These are phyloP conservation scores for Otatea glauca DNA, from an alignment of 176 grass and related monocot genomes.

Conservation along the genomic window DNA sequence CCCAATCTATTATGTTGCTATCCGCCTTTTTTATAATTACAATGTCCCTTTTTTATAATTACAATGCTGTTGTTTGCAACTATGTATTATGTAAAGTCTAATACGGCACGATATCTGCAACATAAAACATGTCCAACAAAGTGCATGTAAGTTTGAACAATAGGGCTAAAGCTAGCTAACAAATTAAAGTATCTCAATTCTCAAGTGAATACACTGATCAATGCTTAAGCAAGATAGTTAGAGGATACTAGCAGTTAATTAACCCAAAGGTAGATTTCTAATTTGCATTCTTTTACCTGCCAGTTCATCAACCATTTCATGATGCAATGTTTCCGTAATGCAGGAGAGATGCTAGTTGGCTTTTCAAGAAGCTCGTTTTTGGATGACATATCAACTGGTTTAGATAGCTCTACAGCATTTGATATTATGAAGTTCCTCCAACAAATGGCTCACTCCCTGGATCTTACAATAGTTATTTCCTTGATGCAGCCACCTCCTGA, in stretches of 20 bases:
- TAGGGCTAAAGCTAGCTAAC: neutral
- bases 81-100: too few relatives aligned
- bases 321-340: conserved; percentile 19
- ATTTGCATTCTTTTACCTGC: neutral
- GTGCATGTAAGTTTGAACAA: neutral
- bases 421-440: conserved; percentile 74
- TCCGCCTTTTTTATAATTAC: too few relatives aligned
- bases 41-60: too few relatives aligned
- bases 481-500: conserved; percentile 79
- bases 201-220: neutral
- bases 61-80: too few relatives aligned
- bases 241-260: neutral
- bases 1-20: too few relatives aligned
- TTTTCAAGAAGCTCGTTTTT: conserved; percentile 79
- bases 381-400: conserved; percentile 89
- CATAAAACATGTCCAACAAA: neutral
- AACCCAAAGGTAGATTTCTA: neutral
- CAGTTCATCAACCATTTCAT: neutral
- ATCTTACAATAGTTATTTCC: conserved; percentile 86
- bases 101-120: too few relatives aligned
- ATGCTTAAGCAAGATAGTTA: too few relatives aligned
- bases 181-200: neutral
- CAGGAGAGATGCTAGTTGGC: conserved; percentile 88
- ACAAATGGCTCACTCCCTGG: conserved; percentile 70
- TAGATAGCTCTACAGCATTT: conserved; percentile 87